Evolutionary conservation across 2,329 filamentous ascomycete genomes (phyloP).

Genomic region (Venturia effusa): DNA sequence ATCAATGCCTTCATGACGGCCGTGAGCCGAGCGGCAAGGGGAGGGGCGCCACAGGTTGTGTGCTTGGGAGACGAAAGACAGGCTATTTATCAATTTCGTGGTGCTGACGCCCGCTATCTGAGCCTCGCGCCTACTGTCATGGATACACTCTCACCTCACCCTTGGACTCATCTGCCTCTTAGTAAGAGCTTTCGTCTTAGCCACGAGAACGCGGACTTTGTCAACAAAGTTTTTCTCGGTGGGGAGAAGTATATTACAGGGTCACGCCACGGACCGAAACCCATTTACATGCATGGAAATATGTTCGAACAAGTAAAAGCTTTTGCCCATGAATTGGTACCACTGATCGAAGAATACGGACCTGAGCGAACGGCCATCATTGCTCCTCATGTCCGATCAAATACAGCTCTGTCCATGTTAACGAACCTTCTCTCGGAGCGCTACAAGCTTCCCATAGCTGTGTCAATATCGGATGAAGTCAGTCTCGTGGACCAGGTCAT

Average conservation of each 20-base stretch:
- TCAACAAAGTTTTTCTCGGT: slow-evolving; percentile 13
- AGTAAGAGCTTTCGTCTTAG: slow-evolving; percentile 14
- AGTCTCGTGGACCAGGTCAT: slow-evolving; percentile 12
- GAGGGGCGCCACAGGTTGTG: slow-evolving; percentile 12
- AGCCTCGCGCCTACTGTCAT: slow-evolving; percentile 12
- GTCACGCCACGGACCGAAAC: slow-evolving; percentile 13
- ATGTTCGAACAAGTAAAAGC: background rate
- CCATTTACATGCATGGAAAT: slow-evolving; percentile 11
- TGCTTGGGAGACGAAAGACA: slow-evolving; percentile 14
- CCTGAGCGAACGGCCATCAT: slow-evolving; percentile 13
- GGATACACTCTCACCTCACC: slow-evolving; percentile 12
- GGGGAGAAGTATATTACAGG: slow-evolving; percentile 13
- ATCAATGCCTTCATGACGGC: slow-evolving; percentile 12
- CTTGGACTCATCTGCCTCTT: slow-evolving; percentile 11
- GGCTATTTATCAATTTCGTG: slow-evolving; percentile 14
- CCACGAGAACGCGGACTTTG: slow-evolving; percentile 12
- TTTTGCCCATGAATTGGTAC: slow-evolving; percentile 11
- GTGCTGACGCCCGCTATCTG: slow-evolving; percentile 13
- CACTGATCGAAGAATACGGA: slow-evolving; percentile 12
- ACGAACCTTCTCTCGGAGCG: slow-evolving; percentile 11
- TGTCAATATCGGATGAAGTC: slow-evolving; percentile 12
- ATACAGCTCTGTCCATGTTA: slow-evolving; percentile 4
- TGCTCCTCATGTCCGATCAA: slow-evolving; percentile 9
- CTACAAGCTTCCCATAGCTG: slow-evolving; percentile 12
- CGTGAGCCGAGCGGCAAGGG: slow-evolving; percentile 11